These are phyloP conservation scores for Rhexocercosporidium sp. DNA, from an alignment of 2,329 filamentous ascomycete genomes.

Conservation along the genomic window DNA sequence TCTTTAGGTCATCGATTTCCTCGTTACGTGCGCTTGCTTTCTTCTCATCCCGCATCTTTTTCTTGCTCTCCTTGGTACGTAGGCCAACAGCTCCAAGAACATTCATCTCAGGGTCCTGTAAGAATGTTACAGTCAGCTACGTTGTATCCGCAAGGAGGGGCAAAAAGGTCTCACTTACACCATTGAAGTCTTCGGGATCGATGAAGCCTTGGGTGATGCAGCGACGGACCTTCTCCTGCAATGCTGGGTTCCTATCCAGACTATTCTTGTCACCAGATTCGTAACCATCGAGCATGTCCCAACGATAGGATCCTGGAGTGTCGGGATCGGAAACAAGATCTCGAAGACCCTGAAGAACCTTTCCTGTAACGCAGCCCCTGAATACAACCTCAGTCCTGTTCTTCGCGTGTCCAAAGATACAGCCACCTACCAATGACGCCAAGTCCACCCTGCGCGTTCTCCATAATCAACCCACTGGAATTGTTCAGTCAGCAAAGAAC, in stretches of 20 bases:
- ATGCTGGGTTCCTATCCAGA: slow-evolving; percentile 54
- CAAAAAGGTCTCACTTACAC: slow-evolving; percentile 56
- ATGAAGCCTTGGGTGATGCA: slow-evolving; percentile 81
- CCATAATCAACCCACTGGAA: slow-evolving; percentile 63
- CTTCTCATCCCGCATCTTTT: slow-evolving; percentile 30
- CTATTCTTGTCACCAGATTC: slow-evolving; percentile 77
- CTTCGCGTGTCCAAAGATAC: neutral
- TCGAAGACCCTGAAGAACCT: slow-evolving; percentile 70
- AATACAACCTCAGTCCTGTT: neutral
- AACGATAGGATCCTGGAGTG: slow-evolving; percentile 51
- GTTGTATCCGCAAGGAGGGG: neutral
- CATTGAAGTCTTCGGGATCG: slow-evolving; percentile 85
- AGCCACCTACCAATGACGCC: slow-evolving; percentile 80
- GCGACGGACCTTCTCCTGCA: slow-evolving; percentile 74
- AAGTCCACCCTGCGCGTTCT: slow-evolving; percentile 68
- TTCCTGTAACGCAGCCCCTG: slow-evolving; percentile 89
- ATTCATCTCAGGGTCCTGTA: slow-evolving; percentile 44
- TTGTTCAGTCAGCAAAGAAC: neutral
- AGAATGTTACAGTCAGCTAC: neutral
- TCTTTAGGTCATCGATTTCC: slow-evolving; percentile 26
- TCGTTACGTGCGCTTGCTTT: slow-evolving; percentile 17
- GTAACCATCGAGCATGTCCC: slow-evolving; percentile 61
- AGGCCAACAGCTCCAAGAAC: slow-evolving; percentile 39
- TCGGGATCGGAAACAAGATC: slow-evolving; percentile 55
- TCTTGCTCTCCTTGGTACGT: slow-evolving; percentile 32